phyloP scores from a whole-genome alignment of 1,139 yeast species.

The Candida sanyaensis region DNA sequence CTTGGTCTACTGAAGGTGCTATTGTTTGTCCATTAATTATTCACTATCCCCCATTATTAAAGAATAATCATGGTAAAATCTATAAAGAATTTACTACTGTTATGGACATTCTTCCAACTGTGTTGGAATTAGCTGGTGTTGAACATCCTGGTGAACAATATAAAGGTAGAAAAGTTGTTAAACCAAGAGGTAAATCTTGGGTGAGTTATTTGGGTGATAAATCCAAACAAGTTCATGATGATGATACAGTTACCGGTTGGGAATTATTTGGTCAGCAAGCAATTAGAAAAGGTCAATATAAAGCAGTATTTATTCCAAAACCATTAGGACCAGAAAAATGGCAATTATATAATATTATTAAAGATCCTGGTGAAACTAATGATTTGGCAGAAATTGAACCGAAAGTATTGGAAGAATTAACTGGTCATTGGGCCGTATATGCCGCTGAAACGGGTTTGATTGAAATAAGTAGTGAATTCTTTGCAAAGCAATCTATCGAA shows the following conservation, averaged over 20 bases:
- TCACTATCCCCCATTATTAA: conserved; percentile 35
- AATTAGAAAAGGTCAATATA: conserved; percentile 50
- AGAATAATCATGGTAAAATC: conserved; percentile 27
- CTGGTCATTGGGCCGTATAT: conserved; percentile 53
- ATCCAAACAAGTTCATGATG: conserved; percentile 36
- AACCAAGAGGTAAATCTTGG: conserved; percentile 48
- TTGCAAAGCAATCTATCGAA: conserved; percentile 13
- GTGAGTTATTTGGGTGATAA: conserved; percentile 26
- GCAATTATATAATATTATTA: conserved; percentile 47
- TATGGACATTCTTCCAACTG: conserved; percentile 59
- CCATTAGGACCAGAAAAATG: conserved; percentile 52
- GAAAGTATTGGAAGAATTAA: conserved; percentile 36
- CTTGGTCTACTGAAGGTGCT: conserved; percentile 58
- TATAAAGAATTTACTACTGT: conserved; percentile 49
- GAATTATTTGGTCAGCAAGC: conserved; percentile 60
- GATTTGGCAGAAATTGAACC: conserved; percentile 39
- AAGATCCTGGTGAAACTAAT: conserved; percentile 50
- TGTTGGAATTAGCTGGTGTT: conserved; percentile 48
- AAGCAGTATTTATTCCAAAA: conserved; percentile 49
- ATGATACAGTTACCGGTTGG: conserved; percentile 57
- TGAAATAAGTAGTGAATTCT: conserved; percentile 24
- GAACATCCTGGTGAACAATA: conserved; percentile 43
- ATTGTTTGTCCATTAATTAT: conserved; percentile 54
- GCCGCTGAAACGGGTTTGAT: conserved; percentile 57
- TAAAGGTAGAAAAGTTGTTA: conserved; percentile 38